These are phyloP conservation scores for Pyrenophora tritici-repentis DNA, from an alignment of 2,329 filamentous ascomycete species.

Conservation along the genomic window DNA sequence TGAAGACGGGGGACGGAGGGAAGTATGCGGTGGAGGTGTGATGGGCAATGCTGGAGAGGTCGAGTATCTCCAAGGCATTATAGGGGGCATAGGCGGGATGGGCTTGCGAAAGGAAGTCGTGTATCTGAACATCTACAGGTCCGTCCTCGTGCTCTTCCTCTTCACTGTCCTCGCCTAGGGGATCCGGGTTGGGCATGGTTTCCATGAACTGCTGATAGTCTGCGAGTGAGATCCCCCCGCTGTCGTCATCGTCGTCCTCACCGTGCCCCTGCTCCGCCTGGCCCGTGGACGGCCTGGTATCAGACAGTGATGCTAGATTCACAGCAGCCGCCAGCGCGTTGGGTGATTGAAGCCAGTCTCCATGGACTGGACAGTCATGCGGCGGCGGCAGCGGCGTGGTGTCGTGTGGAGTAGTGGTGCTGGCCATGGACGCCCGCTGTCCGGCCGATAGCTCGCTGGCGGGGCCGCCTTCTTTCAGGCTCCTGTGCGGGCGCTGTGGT, in stretches of 20 bases:
- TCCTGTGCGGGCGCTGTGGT: neutral
- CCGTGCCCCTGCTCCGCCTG: constrained; percentile 20
- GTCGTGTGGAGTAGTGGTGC: constrained; percentile 23
- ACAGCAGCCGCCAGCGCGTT: constrained; percentile 32
- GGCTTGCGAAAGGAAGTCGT: constrained; percentile 24
- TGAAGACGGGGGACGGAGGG: constrained; percentile 14
- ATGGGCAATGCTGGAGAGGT: constrained; percentile 12
- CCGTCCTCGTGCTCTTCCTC: neutral
- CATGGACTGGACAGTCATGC: constrained; percentile 3
- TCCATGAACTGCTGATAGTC: constrained; percentile 20
- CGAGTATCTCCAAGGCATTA: constrained; percentile 11
- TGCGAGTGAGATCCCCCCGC: constrained; percentile 37
- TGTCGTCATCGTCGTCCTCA: constrained; percentile 18
- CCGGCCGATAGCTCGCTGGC: constrained; percentile 17
- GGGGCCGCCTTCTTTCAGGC: constrained; percentile 12
- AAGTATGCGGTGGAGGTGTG: constrained; percentile 21
- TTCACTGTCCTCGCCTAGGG: constrained; percentile 8
- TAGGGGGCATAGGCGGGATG: constrained; percentile 16
- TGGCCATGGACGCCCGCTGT: constrained; percentile 34
- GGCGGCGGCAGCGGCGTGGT: constrained; percentile 19
- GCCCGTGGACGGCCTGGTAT: constrained; percentile 36
- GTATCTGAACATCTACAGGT: constrained; percentile 11
- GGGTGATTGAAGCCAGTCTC: constrained; percentile 23
- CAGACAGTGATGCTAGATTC: constrained; percentile 37
- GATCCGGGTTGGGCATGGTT: constrained; percentile 5